These are phyloP conservation scores for Trypanosoma avium DNA, from an alignment of 208 protist genomes.

Conservation along the genomic window DNA sequence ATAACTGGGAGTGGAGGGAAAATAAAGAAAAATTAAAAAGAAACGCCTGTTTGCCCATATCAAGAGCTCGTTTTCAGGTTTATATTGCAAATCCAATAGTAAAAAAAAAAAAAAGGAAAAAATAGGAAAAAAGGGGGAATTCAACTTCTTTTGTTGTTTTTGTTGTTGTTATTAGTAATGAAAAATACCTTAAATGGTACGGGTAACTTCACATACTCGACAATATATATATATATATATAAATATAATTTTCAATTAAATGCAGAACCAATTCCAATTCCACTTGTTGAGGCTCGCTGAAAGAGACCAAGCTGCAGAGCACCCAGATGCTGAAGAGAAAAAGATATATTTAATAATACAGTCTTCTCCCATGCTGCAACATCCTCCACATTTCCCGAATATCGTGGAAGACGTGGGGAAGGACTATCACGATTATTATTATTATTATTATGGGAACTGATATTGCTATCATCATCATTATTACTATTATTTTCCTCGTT, in stretches of 20 bases:
- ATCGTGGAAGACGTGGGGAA: background rate
- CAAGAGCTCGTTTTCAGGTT: too few species aligned
- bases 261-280: background rate
- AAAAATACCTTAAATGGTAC: too few species aligned
- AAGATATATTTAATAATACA: slow-evolving; percentile 42
- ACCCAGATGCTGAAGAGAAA: slow-evolving; percentile 31
- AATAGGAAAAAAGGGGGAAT: background rate
- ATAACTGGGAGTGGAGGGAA: too few species aligned
- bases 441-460: too few species aligned
- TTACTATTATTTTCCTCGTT: slow-evolving; percentile 2
- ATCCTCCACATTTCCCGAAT: slow-evolving; percentile 16
- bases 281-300: slow-evolving; percentile 23
- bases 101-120: slow-evolving; percentile 14
- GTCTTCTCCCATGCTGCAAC: slow-evolving; percentile 29
- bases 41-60: too few species aligned
- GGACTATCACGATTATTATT: background rate
- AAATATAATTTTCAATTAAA: background rate
- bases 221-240: too few species aligned
- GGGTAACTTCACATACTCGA: too few species aligned
- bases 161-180: too few species aligned
- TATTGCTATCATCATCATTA: background rate
- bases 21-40: too few species aligned
- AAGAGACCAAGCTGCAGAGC: slow-evolving; percentile 47
- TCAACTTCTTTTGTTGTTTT: too few species aligned
- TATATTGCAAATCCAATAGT: too few species aligned